Evolutionary conservation across 371 early-diverging fungal species (phyloP).

Genomic region (Coemansia sp.): DNA sequence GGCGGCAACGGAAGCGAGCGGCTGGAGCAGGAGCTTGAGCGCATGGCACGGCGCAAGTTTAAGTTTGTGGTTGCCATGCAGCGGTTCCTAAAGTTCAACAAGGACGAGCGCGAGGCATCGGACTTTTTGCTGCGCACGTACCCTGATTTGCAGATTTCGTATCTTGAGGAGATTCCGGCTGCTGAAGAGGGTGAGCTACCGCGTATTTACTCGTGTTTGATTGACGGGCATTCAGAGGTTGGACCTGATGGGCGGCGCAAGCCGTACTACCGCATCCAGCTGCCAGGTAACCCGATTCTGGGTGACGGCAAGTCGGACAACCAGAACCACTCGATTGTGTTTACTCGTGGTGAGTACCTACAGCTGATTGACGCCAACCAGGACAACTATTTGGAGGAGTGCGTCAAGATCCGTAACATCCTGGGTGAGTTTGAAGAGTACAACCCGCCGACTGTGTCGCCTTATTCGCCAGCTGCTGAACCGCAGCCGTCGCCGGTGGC

Average conservation of each 20-base stretch:
- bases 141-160: slow-evolving; percentile 80
- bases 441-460: slow-evolving; percentile 63
- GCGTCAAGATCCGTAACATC: slow-evolving; percentile 82
- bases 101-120: slow-evolving; percentile 73
- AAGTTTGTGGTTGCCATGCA: slow-evolving; percentile 89
- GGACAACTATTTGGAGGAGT: slow-evolving; percentile 89
- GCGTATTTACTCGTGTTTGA: slow-evolving; percentile 67
- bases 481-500: slow-evolving; percentile 71
- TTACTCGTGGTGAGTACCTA: slow-evolving; percentile 81
- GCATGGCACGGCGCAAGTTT: slow-evolving; percentile 73
- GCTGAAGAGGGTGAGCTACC: slow-evolving; percentile 57
- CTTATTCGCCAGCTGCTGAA: slow-evolving; percentile 62
- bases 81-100: slow-evolving; percentile 72
- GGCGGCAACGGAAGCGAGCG: slow-evolving; percentile 60
- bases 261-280: slow-evolving; percentile 71
- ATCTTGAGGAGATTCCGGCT: slow-evolving; percentile 69
- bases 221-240: slow-evolving; percentile 71
- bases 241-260: slow-evolving; percentile 66
- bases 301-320: slow-evolving; percentile 93
- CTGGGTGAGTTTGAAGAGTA: slow-evolving; percentile 84
- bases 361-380: slow-evolving; percentile 90
- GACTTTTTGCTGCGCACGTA: slow-evolving; percentile 76
- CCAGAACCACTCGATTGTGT: slow-evolving; percentile 84
- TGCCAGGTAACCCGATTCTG: slow-evolving; percentile 86
- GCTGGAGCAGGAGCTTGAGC: slow-evolving; percentile 68